phyloP scores from a whole-genome alignment of 2,329 filamentous ascomycete species.

The Cercospora brassicicola region DNA sequence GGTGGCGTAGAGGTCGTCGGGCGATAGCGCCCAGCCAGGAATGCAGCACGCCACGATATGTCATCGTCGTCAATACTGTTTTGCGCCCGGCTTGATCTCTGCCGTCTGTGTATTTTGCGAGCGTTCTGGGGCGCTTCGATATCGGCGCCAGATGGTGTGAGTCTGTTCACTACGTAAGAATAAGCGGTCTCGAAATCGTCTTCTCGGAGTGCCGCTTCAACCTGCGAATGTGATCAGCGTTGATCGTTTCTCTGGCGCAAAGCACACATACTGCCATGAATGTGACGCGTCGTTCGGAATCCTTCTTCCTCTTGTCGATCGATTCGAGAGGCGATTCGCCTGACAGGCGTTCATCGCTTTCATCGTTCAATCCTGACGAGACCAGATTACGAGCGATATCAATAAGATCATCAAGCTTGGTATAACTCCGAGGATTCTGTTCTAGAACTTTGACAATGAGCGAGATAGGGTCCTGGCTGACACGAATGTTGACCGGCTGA shows the following conservation, averaged over 20 bases:
- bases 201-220: conserved; percentile 72
- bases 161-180: conserved; percentile 73
- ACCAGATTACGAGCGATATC: conserved; percentile 68
- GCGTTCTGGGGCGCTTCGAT: conserved; percentile 21
- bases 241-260: neutral
- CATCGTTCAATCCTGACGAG: conserved; percentile 47
- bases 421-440: conserved; percentile 73
- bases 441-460: conserved; percentile 72
- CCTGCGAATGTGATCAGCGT: neutral
- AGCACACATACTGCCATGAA: conserved; percentile 61
- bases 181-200: conserved; percentile 85
- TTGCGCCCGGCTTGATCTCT: conserved; percentile 24
- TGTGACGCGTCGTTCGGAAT: conserved; percentile 66
- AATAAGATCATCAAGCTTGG: conserved; percentile 70
- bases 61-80: conserved; percentile 51
- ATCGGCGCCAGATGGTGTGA: conserved; percentile 46
- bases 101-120: conserved; percentile 14
- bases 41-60: conserved; percentile 75
- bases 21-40: conserved; percentile 74
- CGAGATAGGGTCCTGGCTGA: conserved; percentile 71
- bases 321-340: conserved; percentile 37
- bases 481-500: conserved; percentile 73
- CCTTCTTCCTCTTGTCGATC: conserved; percentile 25
- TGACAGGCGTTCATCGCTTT: conserved; percentile 32
- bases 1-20: conserved; percentile 50